These are phyloP conservation scores for Colletotrichum tropicale DNA, from an alignment of 2,329 filamentous ascomycete species.

Conservation along the genomic window DNA sequence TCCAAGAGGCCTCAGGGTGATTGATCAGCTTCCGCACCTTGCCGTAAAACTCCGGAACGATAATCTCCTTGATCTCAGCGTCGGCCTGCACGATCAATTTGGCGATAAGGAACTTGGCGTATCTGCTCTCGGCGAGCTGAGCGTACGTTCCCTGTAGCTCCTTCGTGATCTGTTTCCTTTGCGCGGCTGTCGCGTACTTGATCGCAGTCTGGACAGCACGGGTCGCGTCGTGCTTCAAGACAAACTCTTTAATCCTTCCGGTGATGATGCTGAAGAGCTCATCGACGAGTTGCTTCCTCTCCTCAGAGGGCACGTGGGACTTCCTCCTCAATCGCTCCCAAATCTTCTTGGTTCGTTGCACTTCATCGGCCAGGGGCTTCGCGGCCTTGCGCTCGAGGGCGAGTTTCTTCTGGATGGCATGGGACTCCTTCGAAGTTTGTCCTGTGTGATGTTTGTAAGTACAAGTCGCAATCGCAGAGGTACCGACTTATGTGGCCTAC, in stretches of 20 bases:
- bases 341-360: slow-evolving; percentile 90
- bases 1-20: slow-evolving; percentile 96
- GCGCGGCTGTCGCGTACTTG: slow-evolving; percentile 88
- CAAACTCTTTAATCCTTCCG: slow-evolving; percentile 90
- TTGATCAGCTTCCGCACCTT: slow-evolving; percentile 92
- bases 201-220: slow-evolving; percentile 94
- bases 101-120: slow-evolving; percentile 96
- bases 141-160: slow-evolving; percentile 88
- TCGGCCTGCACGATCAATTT: slow-evolving; percentile 96
- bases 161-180: slow-evolving; percentile 83
- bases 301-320: slow-evolving; percentile 88
- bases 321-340: slow-evolving; percentile 95
- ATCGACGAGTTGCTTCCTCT: slow-evolving; percentile 83
- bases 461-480: neutral
- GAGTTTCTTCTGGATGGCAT: slow-evolving; percentile 90
- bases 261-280: slow-evolving; percentile 93
- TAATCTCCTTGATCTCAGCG: slow-evolving; percentile 81
- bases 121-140: slow-evolving; percentile 89
- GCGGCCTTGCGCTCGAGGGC: slow-evolving; percentile 87
- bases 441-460: slow-evolving; percentile 37
- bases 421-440: slow-evolving; percentile 80
- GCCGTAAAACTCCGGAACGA: slow-evolving; percentile 94
- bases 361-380: slow-evolving; percentile 90
- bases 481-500: slow-evolving; percentile 29
- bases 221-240: slow-evolving; percentile 98